These are phyloP conservation scores for Shiraia sp. DNA, from an alignment of 2,329 filamentous ascomycete genomes.

Conservation along the genomic window DNA sequence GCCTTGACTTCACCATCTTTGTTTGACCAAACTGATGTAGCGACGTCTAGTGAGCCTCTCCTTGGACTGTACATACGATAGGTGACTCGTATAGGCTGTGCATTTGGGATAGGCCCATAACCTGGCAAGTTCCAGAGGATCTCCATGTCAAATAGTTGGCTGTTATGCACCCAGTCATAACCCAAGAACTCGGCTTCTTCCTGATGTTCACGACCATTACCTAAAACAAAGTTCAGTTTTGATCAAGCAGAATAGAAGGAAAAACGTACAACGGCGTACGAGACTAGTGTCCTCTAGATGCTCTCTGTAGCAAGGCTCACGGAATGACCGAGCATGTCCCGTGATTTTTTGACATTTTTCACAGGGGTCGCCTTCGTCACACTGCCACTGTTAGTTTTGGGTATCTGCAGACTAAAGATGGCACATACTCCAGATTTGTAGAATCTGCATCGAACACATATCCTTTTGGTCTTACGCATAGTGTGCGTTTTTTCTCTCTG, in stretches of 20 bases:
- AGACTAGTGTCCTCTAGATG: conserved; percentile 37
- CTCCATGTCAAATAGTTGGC: conserved; percentile 33
- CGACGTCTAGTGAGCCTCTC: conserved; percentile 32
- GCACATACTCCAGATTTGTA: conserved; percentile 39
- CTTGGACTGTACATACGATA: conserved; percentile 35
- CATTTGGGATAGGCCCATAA: conserved; percentile 32
- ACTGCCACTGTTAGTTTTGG: conserved; percentile 21
- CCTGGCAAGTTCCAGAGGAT: conserved; percentile 42
- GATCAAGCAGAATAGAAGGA: neutral
- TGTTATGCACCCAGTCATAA: conserved; percentile 34
- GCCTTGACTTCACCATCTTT: conserved; percentile 30
- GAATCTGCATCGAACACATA: conserved; percentile 41
- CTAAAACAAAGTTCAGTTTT: conserved; percentile 19
- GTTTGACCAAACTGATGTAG: conserved; percentile 35
- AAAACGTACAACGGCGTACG: conserved; percentile 35
- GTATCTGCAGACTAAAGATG: neutral
- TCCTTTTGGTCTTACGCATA: conserved; percentile 39
- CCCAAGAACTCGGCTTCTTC: conserved; percentile 36
- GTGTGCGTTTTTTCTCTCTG: conserved; percentile 37
- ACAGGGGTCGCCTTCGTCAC: conserved; percentile 39
- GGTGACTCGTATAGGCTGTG: conserved; percentile 27
- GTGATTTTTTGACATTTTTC: conserved; percentile 36
- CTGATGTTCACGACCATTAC: conserved; percentile 43
- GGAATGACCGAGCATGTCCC: conserved; percentile 36
- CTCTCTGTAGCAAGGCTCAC: conserved; percentile 37